These are phyloP conservation scores for Phytophthora aleatoria DNA, from an alignment of 352 stramenopile genomes.

Conservation along the genomic window DNA sequence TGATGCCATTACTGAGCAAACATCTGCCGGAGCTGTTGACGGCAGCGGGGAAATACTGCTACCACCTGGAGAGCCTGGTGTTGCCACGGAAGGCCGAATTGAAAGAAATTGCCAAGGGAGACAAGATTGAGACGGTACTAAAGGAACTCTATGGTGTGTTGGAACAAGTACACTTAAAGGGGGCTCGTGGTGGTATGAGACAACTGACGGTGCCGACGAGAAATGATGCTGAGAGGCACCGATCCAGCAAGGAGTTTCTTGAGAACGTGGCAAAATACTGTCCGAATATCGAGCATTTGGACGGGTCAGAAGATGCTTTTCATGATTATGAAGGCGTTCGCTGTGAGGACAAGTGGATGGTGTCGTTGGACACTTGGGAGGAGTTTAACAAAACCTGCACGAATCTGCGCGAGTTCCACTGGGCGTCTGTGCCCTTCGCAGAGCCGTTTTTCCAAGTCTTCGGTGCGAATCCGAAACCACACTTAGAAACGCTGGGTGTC, in stretches of 20 bases:
- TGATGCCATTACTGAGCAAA: too few species aligned
- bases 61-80: too few species aligned
- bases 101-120: too few species aligned
- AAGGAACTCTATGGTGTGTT: too few species aligned
- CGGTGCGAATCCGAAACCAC: slow-evolving; percentile 32
- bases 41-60: too few species aligned
- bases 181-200: too few species aligned
- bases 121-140: too few species aligned
- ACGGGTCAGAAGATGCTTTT: slow-evolving; percentile 20
- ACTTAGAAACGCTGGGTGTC: slow-evolving; percentile 26
- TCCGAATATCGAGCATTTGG: slow-evolving; percentile 31
- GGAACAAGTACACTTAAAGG: too few species aligned
- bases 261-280: slow-evolving; percentile 30
- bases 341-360: slow-evolving; percentile 34
- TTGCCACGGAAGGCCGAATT: too few species aligned
- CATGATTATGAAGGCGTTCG: slow-evolving; percentile 24
- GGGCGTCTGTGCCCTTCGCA: slow-evolving; percentile 32
- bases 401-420: slow-evolving; percentile 31
- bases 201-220: slow-evolving; percentile 27
- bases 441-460: slow-evolving; percentile 41
- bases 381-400: slow-evolving; percentile 29
- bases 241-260: slow-evolving; percentile 23
- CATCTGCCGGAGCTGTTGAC: too few species aligned
- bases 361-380: slow-evolving; percentile 32
- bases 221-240: slow-evolving; percentile 10